Conservation (phyloP, 2,329 filamentous ascomycete genomes). For the Colletotrichum melonis region DNA sequence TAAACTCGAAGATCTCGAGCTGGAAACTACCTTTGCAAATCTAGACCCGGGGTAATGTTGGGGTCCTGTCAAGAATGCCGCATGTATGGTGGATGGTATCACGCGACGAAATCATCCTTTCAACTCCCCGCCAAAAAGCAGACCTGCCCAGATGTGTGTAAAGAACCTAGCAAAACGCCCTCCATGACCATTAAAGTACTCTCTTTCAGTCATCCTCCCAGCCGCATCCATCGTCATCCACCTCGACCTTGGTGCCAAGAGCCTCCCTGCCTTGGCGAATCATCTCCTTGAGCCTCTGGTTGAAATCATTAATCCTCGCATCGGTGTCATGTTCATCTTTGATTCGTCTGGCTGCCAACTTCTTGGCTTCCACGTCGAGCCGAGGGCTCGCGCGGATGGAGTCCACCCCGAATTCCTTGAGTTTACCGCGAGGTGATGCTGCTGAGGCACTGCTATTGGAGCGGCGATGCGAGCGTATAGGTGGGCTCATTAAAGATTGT, state of each 20-base stretch:
- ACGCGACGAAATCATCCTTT: conserved; percentile 10
- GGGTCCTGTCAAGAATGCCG: neutral
- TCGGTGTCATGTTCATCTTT: conserved; percentile 84
- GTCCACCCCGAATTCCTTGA: conserved; percentile 41
- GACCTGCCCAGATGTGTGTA: neutral
- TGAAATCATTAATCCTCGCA: conserved; percentile 81
- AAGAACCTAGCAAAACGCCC: conserved; percentile 14
- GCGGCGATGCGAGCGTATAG: conserved; percentile 52
- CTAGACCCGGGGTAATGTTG: neutral
- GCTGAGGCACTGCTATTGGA: conserved; percentile 57
- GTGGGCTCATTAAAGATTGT: conserved; percentile 31
- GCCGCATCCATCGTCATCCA: conserved; percentile 58
- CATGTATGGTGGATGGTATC: conserved; percentile 29
- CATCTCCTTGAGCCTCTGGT: conserved; percentile 83
- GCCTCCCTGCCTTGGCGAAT: conserved; percentile 91
- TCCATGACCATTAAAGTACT: neutral
- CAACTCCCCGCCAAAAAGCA: conserved; percentile 22
- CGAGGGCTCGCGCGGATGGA: conserved; percentile 56
- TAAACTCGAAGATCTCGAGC: neutral
- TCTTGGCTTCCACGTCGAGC: conserved; percentile 75
- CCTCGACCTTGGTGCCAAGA: conserved; percentile 78
- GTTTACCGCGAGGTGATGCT: conserved; percentile 46
- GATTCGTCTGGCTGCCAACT: conserved; percentile 76
- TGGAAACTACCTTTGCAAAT: neutral
- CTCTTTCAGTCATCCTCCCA: conserved; percentile 53